A percentile compares a stretch with the other conserved stretches of the same genome.
These are phyloP conservation scores for Cladochytrium replicatum DNA, from an alignment of 192 early-diverging fungal species.

Conservation along the genomic window DNA sequence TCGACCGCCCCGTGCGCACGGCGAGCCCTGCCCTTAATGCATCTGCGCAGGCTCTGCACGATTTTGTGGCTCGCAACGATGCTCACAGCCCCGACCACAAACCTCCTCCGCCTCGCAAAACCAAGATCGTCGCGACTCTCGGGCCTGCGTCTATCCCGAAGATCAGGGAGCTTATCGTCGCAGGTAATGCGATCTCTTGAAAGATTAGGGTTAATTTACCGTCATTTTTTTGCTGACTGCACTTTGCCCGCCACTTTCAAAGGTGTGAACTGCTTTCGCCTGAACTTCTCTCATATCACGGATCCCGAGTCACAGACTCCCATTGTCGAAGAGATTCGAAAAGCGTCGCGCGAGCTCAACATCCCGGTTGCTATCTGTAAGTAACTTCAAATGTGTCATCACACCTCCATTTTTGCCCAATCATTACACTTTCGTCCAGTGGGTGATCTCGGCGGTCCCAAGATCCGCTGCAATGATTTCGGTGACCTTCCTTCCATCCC, in stretches of 20 bases:
- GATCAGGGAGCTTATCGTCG: slow-evolving; percentile 36
- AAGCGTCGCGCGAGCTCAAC: slow-evolving; percentile 19
- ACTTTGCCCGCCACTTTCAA: neutral
- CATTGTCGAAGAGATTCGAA: slow-evolving; percentile 37
- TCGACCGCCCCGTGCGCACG: too few relatives aligned
- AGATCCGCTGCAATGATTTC: slow-evolving; percentile 47
- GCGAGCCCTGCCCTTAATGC: too few relatives aligned
- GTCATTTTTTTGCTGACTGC: neutral
- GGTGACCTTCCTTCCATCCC: slow-evolving; percentile 28
- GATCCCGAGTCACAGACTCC: slow-evolving; percentile 35
- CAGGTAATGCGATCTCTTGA: slow-evolving; percentile 26
- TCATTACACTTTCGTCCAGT: slow-evolving; percentile 1
- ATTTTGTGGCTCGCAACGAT: too few relatives aligned
- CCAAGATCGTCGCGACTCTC: slow-evolving; percentile 43
- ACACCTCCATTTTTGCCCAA: neutral
- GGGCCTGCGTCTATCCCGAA: slow-evolving; percentile 41
- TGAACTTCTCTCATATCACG: slow-evolving; percentile 43
- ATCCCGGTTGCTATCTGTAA: slow-evolving; percentile 41
- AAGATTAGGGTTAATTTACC: neutral
- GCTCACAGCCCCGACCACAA: too few relatives aligned
- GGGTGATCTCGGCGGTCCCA: slow-evolving; percentile 45
- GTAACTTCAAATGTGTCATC: slow-evolving; percentile 4
- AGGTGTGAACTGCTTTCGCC: slow-evolving; percentile 41
- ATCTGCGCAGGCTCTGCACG: too few relatives aligned
- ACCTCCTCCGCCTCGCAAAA: too few relatives aligned